Conservation (phyloP, 1,139 yeast species). For the Wickerhamiella infanticola region DNA sequence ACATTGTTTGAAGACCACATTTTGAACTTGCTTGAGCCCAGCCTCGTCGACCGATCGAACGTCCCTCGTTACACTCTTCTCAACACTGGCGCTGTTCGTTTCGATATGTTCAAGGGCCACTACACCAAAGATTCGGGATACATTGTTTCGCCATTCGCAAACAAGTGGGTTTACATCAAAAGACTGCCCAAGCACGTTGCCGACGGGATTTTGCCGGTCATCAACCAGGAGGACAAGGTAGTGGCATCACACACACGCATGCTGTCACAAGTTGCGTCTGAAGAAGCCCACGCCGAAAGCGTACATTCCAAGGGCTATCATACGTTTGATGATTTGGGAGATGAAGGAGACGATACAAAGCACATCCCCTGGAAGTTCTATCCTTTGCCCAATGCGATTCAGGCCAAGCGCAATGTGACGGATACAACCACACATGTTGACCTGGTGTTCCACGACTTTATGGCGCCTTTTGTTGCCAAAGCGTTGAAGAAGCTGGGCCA, state of each 20-base stretch:
- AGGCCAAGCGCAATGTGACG: conserved; percentile 26
- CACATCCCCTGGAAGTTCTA: conserved; percentile 49
- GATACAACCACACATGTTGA: conserved; percentile 32
- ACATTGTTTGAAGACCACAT: conserved; percentile 43
- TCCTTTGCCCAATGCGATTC: conserved; percentile 65
- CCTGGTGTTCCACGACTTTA: conserved; percentile 63
- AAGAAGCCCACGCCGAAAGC: neutral
- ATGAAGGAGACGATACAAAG: conserved; percentile 75
- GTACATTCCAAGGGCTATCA: conserved; percentile 44
- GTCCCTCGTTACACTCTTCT: conserved; percentile 48
- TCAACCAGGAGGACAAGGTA: conserved; percentile 27
- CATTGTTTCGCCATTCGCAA: conserved; percentile 75
- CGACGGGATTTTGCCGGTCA: conserved; percentile 29
- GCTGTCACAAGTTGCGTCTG: neutral
- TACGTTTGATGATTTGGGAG: conserved; percentile 71
- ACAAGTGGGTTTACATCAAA: conserved; percentile 52
- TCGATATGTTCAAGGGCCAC: conserved; percentile 74
- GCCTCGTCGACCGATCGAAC: conserved; percentile 3
- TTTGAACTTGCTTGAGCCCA: conserved; percentile 37
- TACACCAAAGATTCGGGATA: conserved; percentile 70
- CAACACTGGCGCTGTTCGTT: conserved; percentile 82
- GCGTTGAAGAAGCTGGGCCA: conserved; percentile 26
- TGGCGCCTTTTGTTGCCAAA: conserved; percentile 42
- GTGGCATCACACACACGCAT: conserved; percentile 3
- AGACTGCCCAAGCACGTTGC: conserved; percentile 39